phyloP scores from a whole-genome alignment of 257 asterid species.

The Fraxinus pennsylvanica region DNA sequence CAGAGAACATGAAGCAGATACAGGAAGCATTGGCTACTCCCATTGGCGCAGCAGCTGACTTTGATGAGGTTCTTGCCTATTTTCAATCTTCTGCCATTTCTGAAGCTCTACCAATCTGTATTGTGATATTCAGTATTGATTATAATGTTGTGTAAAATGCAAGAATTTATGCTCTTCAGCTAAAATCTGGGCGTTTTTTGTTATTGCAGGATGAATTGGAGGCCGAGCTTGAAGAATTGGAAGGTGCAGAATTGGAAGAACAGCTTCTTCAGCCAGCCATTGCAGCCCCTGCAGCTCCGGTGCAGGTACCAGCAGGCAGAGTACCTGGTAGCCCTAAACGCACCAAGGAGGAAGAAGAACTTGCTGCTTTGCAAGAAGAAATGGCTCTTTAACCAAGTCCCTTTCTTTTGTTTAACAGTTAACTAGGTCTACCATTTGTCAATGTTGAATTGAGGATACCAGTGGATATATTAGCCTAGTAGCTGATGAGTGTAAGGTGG shows the following conservation, averaged over 20 bases:
- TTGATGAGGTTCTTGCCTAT: slow-evolving; percentile 36
- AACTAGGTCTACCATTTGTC: not conserved
- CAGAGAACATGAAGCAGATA: slow-evolving; percentile 38
- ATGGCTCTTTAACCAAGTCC: slow-evolving; percentile 36
- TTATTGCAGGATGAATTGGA: slow-evolving; percentile 40
- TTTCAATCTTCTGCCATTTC: not conserved
- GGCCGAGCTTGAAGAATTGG: slow-evolving; percentile 43
- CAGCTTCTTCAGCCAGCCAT: slow-evolving; percentile 41
- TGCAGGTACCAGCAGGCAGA: slow-evolving; percentile 30
- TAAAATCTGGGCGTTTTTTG: not conserved
- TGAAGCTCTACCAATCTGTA: not conserved
- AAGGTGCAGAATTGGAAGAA: slow-evolving; percentile 40
- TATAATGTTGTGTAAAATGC: not conserved
- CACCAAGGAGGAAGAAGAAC: slow-evolving; percentile 41
- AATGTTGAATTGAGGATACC: not conserved
- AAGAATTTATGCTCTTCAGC: not conserved
- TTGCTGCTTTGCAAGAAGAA: slow-evolving; percentile 41
- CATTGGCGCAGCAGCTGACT: slow-evolving; percentile 37
- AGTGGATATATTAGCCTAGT: not conserved
- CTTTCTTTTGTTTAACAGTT: slow-evolving; percentile 2
- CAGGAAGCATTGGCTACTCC: slow-evolving; percentile 44
- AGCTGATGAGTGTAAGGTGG: not conserved
- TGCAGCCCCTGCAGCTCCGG: slow-evolving; percentile 36
- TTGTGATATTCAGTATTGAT: not conserved
- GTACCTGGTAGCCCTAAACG: slow-evolving; percentile 29